Percentiles rank a stretch among this genome's conserved stretches.
phyloP scores from a whole-genome alignment of 2,329 filamentous ascomycete genomes.

The Dissoconium aciculare region DNA sequence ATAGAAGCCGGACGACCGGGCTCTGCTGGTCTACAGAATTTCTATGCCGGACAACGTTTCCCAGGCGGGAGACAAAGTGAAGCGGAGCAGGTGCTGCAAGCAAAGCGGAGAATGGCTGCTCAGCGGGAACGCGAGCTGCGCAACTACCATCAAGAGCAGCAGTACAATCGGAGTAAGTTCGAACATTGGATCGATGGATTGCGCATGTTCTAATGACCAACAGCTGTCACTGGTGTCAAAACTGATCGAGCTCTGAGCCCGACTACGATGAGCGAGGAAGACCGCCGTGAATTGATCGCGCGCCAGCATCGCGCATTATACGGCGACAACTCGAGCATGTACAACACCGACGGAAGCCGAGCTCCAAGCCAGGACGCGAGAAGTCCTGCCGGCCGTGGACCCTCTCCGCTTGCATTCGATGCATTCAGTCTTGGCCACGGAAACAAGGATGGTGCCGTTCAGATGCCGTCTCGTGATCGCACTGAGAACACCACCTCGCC shows the following conservation, averaged over 20 bases:
- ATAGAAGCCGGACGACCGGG: constrained; percentile 64
- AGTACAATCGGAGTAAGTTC: constrained; percentile 90
- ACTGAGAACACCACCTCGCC: constrained; percentile 67
- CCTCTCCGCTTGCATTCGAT: constrained; percentile 70
- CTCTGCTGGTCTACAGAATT: constrained; percentile 72
- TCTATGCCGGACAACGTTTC: constrained; percentile 87
- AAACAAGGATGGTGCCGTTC: constrained; percentile 38
- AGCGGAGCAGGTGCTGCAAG: constrained; percentile 97
- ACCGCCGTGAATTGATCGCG: constrained; percentile 87
- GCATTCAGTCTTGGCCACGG: constrained; percentile 43
- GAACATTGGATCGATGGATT: background rate
- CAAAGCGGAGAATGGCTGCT: constrained; percentile 96
- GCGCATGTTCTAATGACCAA: constrained; percentile 31
- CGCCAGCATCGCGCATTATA: constrained; percentile 92
- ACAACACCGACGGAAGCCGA: constrained; percentile 56
- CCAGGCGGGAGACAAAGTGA: constrained; percentile 73
- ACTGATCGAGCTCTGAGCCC: constrained; percentile 75
- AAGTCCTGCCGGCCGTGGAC: constrained; percentile 51
- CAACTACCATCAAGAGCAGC: constrained; percentile 99
- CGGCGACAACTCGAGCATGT: constrained; percentile 54
- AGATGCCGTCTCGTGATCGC: constrained; percentile 36
- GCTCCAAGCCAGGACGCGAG: constrained; percentile 51
- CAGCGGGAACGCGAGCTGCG: constrained; percentile 97
- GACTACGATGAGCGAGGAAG: constrained; percentile 80
- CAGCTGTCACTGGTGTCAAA: constrained; percentile 61